Base-by-base conservation (phyloP, 1,139 yeast genomes). In the Suhomyces panamericanus region DNA sequence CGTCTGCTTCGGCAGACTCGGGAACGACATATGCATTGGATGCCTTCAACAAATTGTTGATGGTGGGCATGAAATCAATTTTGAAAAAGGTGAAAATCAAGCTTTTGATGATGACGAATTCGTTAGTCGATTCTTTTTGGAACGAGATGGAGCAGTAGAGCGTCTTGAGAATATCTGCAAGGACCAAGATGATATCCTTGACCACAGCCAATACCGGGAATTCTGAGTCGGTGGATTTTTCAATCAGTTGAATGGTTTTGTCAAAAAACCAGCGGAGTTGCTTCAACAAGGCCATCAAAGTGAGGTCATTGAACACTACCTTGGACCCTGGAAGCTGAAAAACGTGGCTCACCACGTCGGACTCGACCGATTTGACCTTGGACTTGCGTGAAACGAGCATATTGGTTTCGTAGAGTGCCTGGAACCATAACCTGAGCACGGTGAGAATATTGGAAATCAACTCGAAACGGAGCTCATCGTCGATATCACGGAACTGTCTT, bases 361-460 rank as follows among this genome's bases (percentile, higher is more conserved):
- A 33, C 5, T 41, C 27, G 5, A 39, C 34, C 16, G 43, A 30
- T 15, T 39, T 42, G 4, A 39, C 35, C 13, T 44, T 45, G 16
- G 39, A 16, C 16, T 32, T 37, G 14, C 37, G 45, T 8, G 38
- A 26, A 16, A 44, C 22, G 6, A 27, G 16, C 5, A 35, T 38
- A 43, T 57, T 60, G 12, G 57, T 45, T 6, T 50, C 55, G 35
- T 50, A 41, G n/a, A 63, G 43, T 22, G 55, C 50, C 30, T 51
- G 44, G 44, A 63, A 63, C 64, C 64, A 63, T 1, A 59, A 49
- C 35, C 58, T 58, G 28, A 67, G 48, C 10, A 66, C 53, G 26
- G 44, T 45, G n/a, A 66, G 39, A 31, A 66, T 59, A 48, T 69
- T 69, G n/a, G 52, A 38, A 8, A 62, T 55, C 49, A 67, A 57